These are phyloP conservation scores for Penicillium diatomitis DNA, from an alignment of 495 filamentous ascomycete genomes.

Conservation along the genomic window DNA sequence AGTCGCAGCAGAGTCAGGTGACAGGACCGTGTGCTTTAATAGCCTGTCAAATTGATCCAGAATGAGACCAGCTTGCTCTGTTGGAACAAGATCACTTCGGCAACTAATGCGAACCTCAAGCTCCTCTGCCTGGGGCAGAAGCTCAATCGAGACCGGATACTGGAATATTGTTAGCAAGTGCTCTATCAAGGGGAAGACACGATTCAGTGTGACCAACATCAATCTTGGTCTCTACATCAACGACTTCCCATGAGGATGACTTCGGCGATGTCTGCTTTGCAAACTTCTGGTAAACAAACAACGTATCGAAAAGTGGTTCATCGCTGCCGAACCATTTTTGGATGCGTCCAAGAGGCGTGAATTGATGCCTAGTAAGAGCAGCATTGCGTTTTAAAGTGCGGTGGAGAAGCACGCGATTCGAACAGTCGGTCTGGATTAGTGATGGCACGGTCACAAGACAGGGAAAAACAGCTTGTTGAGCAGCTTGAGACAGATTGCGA, in stretches of 20 bases:
- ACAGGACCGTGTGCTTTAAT: constrained; percentile 19
- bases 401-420: constrained; percentile 45
- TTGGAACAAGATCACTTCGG: constrained; percentile 48
- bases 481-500: constrained; percentile 43
- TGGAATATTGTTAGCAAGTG: constrained; percentile 11
- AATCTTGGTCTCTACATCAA: constrained; percentile 46
- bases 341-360: constrained; percentile 55
- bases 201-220: constrained; percentile 33
- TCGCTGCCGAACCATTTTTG: constrained; percentile 56
- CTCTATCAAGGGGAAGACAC: neutral
- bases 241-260: constrained; percentile 31
- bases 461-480: constrained; percentile 52
- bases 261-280: constrained; percentile 5
- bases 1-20: constrained; percentile 12
- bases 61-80: constrained; percentile 44
- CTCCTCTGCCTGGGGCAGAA: constrained; percentile 42
- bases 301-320: constrained; percentile 61
- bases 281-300: constrained; percentile 70
- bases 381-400: constrained; percentile 54
- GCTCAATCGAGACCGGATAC: constrained; percentile 64
- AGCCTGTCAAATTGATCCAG: constrained; percentile 24
- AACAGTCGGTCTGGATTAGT: constrained; percentile 35
- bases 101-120: constrained; percentile 55
- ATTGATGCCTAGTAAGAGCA: constrained; percentile 54
- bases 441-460: constrained; percentile 68